Conservation (phyloP, 2,329 filamentous ascomycete species). For the Aureobasidium musti region DNA sequence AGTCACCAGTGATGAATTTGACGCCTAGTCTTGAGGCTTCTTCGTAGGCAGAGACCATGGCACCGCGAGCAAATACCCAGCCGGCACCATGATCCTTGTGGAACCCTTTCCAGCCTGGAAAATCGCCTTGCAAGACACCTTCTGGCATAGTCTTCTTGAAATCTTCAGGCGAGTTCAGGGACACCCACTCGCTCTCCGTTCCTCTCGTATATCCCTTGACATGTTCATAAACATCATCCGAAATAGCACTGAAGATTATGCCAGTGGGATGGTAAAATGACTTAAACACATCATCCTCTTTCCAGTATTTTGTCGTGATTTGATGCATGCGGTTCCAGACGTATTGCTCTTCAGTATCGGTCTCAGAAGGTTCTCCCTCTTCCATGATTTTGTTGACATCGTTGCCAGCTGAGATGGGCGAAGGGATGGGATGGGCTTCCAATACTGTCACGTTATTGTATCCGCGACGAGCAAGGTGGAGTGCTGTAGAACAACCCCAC, state of each 20-base stretch:
- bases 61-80: slow-evolving; percentile 57
- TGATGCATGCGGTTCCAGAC: slow-evolving; percentile 42
- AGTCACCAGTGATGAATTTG: slow-evolving; percentile 49
- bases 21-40: slow-evolving; percentile 53
- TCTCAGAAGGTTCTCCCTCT: slow-evolving; percentile 38
- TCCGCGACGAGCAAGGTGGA: slow-evolving; percentile 53
- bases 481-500: slow-evolving; percentile 56
- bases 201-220: slow-evolving; percentile 42
- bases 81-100: slow-evolving; percentile 51
- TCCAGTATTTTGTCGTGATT: slow-evolving; percentile 48
- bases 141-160: slow-evolving; percentile 56
- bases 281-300: slow-evolving; percentile 47
- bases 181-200: slow-evolving; percentile 37
- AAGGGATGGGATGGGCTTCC: slow-evolving; percentile 51
- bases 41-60: slow-evolving; percentile 49
- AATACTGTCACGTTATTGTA: slow-evolving; percentile 54
- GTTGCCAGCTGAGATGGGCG: slow-evolving; percentile 53
- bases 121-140: slow-evolving; percentile 54
- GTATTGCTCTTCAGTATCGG: slow-evolving; percentile 40
- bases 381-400: slow-evolving; percentile 56
- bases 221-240: slow-evolving; percentile 44
- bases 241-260: slow-evolving; percentile 51
- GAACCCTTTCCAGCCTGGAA: slow-evolving; percentile 56
- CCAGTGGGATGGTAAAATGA: slow-evolving; percentile 52
- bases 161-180: slow-evolving; percentile 48